Conservation (phyloP, 768 basidiomycete species). For the Vishniacozyma victoriae region DNA sequence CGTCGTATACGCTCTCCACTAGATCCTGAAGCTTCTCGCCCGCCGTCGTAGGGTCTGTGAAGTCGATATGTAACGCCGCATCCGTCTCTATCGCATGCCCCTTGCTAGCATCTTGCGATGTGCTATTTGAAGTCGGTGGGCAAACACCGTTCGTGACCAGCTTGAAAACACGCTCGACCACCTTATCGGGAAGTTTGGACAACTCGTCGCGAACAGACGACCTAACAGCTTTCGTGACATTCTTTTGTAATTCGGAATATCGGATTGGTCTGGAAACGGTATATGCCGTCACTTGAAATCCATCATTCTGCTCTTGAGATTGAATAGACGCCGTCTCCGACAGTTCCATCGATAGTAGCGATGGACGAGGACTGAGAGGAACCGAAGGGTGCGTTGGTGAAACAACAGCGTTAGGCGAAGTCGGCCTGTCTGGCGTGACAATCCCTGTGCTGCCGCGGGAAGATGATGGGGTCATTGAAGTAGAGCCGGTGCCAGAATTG, state of each 20-base stretch:
- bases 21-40: constrained; percentile 64
- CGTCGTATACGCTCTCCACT: constrained; percentile 62
- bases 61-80: constrained; percentile 27
- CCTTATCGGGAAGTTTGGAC: constrained; percentile 35
- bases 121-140: constrained; percentile 11
- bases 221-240: constrained; percentile 38
- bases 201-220: constrained; percentile 32
- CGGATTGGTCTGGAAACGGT: constrained; percentile 40
- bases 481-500: constrained; percentile 33
- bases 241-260: constrained; percentile 38
- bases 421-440: constrained; percentile 1
- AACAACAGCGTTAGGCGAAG: constrained; percentile 6
- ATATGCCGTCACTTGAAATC: constrained; percentile 40
- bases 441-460: constrained; percentile 43
- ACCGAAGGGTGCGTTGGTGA: constrained; percentile 13
- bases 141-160: constrained; percentile 21
- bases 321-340: constrained; percentile 13
- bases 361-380: constrained; percentile 52
- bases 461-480: constrained; percentile 38
- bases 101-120: constrained; percentile 38
- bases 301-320: constrained; percentile 15
- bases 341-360: constrained; percentile 8
- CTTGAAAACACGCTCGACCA: constrained; percentile 33
- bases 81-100: constrained; percentile 16
- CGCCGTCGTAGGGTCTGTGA: constrained; percentile 47